Conservation (phyloP, 2,329 filamentous ascomycete species). For the Alternaria sp. region DNA sequence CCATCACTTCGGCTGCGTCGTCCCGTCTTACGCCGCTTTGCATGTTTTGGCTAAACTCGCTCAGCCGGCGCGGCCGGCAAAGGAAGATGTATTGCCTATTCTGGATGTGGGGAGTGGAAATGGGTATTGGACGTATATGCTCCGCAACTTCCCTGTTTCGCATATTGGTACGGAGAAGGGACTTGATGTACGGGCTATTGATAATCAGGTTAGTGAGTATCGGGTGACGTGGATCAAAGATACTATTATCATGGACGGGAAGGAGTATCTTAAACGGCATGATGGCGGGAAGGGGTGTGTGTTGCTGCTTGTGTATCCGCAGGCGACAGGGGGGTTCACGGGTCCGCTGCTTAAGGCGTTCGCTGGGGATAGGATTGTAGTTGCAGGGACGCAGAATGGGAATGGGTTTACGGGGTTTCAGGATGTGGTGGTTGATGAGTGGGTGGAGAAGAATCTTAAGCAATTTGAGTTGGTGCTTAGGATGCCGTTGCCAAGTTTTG, state of each 20-base stretch:
- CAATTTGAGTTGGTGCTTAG: slow-evolving; percentile 67
- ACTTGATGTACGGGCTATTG: slow-evolving; percentile 66
- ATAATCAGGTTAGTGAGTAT: slow-evolving; percentile 72
- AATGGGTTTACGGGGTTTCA: slow-evolving; percentile 77
- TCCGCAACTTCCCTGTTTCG: slow-evolving; percentile 69
- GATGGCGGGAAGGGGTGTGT: slow-evolving; percentile 61
- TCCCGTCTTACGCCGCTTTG: slow-evolving; percentile 71
- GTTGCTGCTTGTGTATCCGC: slow-evolving; percentile 74
- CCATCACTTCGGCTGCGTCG: slow-evolving; percentile 79
- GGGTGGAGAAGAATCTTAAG: slow-evolving; percentile 64
- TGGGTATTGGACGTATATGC: slow-evolving; percentile 78
- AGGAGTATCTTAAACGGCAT: slow-evolving; percentile 59
- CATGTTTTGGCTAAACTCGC: slow-evolving; percentile 64
- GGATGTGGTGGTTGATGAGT: slow-evolving; percentile 68
- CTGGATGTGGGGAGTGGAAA: slow-evolving; percentile 74
- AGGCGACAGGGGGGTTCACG: slow-evolving; percentile 72
- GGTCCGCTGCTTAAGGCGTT: slow-evolving; percentile 66
- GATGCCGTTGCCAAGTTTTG: slow-evolving; percentile 74
- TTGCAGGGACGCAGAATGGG: slow-evolving; percentile 75
- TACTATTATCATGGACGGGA: slow-evolving; percentile 67
- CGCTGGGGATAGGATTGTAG: slow-evolving; percentile 68
- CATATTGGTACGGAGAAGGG: slow-evolving; percentile 61
- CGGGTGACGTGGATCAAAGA: slow-evolving; percentile 72
- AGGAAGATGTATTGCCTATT: slow-evolving; percentile 55
- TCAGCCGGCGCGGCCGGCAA: slow-evolving; percentile 37